Percentiles rank a stretch among this genome's conserved stretches.
Evolutionary conservation across 148 eudicot genomes (phyloP).

Genomic region (Camellia japonica): DNA sequence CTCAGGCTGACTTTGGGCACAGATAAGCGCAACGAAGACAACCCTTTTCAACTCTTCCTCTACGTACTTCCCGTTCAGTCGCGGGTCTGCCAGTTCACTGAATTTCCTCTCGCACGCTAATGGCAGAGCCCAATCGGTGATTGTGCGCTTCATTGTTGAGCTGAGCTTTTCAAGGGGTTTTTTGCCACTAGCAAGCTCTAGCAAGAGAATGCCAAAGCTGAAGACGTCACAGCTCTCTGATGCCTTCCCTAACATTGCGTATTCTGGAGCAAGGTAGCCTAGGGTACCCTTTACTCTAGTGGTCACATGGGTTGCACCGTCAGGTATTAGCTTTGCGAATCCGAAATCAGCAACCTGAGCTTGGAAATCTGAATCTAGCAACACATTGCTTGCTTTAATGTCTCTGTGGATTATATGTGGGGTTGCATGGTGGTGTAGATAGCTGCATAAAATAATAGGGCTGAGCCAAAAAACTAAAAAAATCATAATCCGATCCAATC

Average conservation of each 20-base stretch:
- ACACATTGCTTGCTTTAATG: slow-evolving; percentile 86
- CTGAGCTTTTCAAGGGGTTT: slow-evolving; percentile 67
- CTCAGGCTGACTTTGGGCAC: slow-evolving; percentile 70
- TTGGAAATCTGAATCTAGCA: slow-evolving; percentile 63
- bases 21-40: slow-evolving; percentile 51
- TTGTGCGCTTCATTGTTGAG: slow-evolving; percentile 39
- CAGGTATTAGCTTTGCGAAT: slow-evolving; percentile 62
- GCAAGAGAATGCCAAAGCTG: slow-evolving; percentile 85
- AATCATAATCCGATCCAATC: no score
- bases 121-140: slow-evolving; percentile 80
- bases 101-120: slow-evolving; percentile 56
- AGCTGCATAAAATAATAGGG: slow-evolving; percentile 38
- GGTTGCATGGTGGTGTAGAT: slow-evolving; percentile 81
- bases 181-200: slow-evolving; percentile 82
- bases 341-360: slow-evolving; percentile 68
- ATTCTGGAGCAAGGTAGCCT: slow-evolving; percentile 71
- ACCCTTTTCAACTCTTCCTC: slow-evolving; percentile 71
- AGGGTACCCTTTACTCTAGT: slow-evolving; percentile 59
- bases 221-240: slow-evolving; percentile 82
- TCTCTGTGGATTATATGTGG: slow-evolving; percentile 96
- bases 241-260: slow-evolving; percentile 66
- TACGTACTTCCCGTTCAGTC: slow-evolving; percentile 56
- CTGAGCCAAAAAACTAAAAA: no score
- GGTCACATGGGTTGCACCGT: slow-evolving; percentile 59
- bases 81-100: slow-evolving; percentile 68